Base-by-base conservation (phyloP, 2,329 filamentous ascomycete species). In the Penicillium concentricum region DNA sequence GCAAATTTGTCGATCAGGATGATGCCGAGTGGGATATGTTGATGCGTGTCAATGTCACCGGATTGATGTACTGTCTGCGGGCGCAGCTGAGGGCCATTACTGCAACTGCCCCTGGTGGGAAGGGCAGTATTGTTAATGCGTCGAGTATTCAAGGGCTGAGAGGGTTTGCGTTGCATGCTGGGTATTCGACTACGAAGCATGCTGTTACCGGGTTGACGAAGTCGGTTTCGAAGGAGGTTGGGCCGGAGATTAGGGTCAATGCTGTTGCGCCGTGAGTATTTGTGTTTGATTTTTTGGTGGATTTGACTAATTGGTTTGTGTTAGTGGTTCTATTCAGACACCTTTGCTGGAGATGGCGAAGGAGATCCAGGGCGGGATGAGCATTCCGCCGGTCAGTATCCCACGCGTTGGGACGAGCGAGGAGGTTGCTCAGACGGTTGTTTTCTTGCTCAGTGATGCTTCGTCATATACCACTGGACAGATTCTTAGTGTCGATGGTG, bases 41-140 rank as follows among this genome's bases (percentile, higher is more conserved):
- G 16, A 65, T 82, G 51, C 62, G 66, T 2, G 76, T 82, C 10
- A 82, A 83, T 61, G 57, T 77, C 8, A 74, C 66, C 8, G 81
- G 82, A 5, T 68, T 79, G 28, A 80, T 83, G 68, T 78, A 81
- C 48, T 82, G 79, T 56, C 58, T 85, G 56, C 70, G 79, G 16
- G 78, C 79, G n/a, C 66, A 84, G 63, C 57, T 84, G 12, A 71
- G 68, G 15, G 72, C 74, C 22, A 77, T 83, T 53, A 61, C 61
- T 15, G 68, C 37, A 2, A 54, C 51, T 41, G 52, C 24, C 3
- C 60, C 58, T 0, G 58, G 55, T 2, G 61, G 62, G 1, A 59
- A 43, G 30, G 82, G 82, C 8, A 84, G 82, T 57, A 85, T 87
- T 64, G 84, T 87, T 52, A 86, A 84, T 65, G 74, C 76, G 13